Evolutionary conservation across 257 asterid species (phyloP), one percentile per base, ranked within the genome.

Genomic region (Avicennia marina): DNA sequence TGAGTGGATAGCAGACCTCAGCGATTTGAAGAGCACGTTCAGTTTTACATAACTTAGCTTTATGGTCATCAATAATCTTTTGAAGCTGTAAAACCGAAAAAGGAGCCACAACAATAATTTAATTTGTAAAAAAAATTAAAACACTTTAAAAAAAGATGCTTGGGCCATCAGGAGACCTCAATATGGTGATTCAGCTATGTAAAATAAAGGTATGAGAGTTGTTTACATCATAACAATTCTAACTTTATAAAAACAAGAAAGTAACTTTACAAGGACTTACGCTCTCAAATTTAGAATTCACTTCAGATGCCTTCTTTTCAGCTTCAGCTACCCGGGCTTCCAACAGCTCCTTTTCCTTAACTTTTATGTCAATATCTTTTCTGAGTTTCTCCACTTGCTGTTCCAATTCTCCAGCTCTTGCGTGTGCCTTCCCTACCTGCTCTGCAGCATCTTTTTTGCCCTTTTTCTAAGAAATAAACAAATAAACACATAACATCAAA

Each of bases 1-100:
- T 22, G 44, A 21, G 41, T 54, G 25, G 52, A 38, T 43, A 47
- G 13, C 68, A 64, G 67, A 81, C 98, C 94, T 91, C 98, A 18
- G 98, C 95, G 63, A 83, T 77, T 59, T 80, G 82, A 79, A 85
- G 98, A 58, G 98, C 95, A 17, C 98, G 90, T 65, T 86, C 85
- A 70, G 95, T 87, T 82, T 91, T 88, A 16, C 81, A 86, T 66
- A 91, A 62, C 77, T 74, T 88, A n/a, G 72, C 64, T 72, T 75
- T 86, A 77, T 83, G 95, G 51, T 83, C 85, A 53, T 70, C 80
- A 32, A 77, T 63, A 27, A 50, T 73, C 66, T 77, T 83, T 64
- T 86, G 76, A 62, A 83, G 94, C 97, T 91, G 97, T 11, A 36
- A 2, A 4, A 19, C 50, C 44, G 31, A 68, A 59, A n/a, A 36